phyloP scores from a whole-genome alignment of 257 asterid species.

The Solanum etuberosum region DNA sequence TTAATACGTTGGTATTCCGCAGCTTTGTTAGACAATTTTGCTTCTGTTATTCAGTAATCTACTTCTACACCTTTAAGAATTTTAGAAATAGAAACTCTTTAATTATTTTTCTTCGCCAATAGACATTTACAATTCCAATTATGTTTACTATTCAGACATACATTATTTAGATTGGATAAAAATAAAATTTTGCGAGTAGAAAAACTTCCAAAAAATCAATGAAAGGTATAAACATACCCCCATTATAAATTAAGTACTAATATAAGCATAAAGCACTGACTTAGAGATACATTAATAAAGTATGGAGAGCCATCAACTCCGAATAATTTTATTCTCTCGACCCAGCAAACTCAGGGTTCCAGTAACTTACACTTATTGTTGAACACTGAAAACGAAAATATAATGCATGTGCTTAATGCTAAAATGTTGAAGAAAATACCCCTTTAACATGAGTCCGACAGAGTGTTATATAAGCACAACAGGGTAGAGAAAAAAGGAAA shows the following conservation, averaged over 20 bases:
- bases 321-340: constrained; percentile 10
- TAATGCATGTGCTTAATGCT: background rate
- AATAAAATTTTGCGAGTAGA: no score
- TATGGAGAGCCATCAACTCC: background rate
- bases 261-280: background rate
- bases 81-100: background rate
- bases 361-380: constrained; percentile 14
- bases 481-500: constrained; percentile 3
- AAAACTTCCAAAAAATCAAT: no score
- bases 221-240: background rate
- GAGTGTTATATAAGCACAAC: background rate
- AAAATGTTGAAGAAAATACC: background rate
- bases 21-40: no score
- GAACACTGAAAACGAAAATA: background rate
- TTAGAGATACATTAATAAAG: background rate
- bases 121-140: background rate
- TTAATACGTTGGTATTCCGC: no score
- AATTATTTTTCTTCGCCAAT: background rate
- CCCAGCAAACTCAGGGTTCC: constrained; percentile 14
- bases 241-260: background rate
- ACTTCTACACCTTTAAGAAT: background rate
- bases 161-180: no score
- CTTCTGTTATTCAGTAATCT: background rate
- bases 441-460: background rate
- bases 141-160: no score